Conservation (phyloP, 306 rosid genomes). For the Calophaca sinica region DNA sequence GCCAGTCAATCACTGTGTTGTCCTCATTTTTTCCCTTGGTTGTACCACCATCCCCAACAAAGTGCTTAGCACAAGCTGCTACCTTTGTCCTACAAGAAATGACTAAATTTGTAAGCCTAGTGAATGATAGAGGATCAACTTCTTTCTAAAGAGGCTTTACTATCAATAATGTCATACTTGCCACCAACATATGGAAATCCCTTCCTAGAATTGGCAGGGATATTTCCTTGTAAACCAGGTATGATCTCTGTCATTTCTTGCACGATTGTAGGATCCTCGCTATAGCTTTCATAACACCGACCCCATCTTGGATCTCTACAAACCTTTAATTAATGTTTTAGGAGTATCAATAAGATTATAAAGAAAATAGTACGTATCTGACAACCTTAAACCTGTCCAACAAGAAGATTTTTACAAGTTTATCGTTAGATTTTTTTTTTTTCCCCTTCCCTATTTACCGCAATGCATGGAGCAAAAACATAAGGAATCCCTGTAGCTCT, state of each 20-base stretch:
- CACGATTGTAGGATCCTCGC: constrained; percentile 87
- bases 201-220: constrained; percentile 66
- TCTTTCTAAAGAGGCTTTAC: constrained; percentile 3
- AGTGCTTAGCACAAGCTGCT: constrained; percentile 98
- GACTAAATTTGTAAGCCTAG: constrained; percentile 18
- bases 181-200: constrained; percentile 87
- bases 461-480: constrained; percentile 95
- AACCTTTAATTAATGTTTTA: constrained; percentile 63
- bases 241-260: constrained; percentile 84
- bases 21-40: constrained; percentile 81
- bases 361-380: constrained; percentile 23
- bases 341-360: constrained; percentile 37
- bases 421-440: constrained; percentile 24
- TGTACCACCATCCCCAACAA: constrained; percentile 98
- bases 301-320: constrained; percentile 99
- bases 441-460: constrained; percentile 77
- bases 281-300: constrained; percentile 97
- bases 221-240: constrained; percentile 87
- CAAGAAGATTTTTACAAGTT: constrained; percentile 29
- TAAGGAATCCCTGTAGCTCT: constrained; percentile 95
- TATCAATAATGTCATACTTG: constrained; percentile 63
- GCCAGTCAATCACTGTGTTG: constrained; percentile 71
- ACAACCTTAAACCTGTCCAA: constrained; percentile 30
- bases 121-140: neutral
- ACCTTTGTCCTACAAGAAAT: constrained; percentile 73